Base-by-base conservation (phyloP, 2,329 filamentous ascomycete genomes). In the Tolypocladium cylindrosporum region DNA sequence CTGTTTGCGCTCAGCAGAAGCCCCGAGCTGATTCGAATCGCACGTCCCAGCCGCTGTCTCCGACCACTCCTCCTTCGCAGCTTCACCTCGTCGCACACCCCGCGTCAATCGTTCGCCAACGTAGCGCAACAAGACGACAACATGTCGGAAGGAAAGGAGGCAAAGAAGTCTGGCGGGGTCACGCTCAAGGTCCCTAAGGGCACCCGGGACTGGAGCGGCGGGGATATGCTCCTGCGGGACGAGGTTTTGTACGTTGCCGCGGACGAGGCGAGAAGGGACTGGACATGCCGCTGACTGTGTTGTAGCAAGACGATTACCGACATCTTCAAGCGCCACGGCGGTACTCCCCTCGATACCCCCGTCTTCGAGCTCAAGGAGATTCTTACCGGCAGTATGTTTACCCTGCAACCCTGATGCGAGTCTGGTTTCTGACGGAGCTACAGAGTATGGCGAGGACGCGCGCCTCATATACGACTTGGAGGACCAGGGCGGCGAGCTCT, bases 281-380 rank as follows among this genome's bases (percentile, higher is more conserved):
- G 37, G 36, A 24, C 27, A 34, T 40, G 9, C 31, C 19, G 48
- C 36, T 37, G 34, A 42, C 41, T 55, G 5, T 27, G 34, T 40
- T 42, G 36, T 52, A 63, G 62, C 73, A 79, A 75, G 68, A 86
- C 83, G 67, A 90, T 93, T 71, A 85, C 84, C 63, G 78, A 86
- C 60, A 86, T 93, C 70, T 93, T 94, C 79, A 91, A 91, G 76
- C 87, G 87, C 67, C 88, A 93, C 77, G 90, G 89, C 70, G 90
- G 82, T 62, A 86, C 88, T 60, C 86, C 88, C 61, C 85, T 94
- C 63, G 89, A 92, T 73, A 94, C 89, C 59, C 84, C 82, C 62
- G 90, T 94, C 60, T 96, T 96, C 70, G 91, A 96, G 73, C 79
- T 94, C 61, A 88, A 87, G 70, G 90, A 95, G 66, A 93, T 95